These are phyloP conservation scores for Solanum phureja DNA, from an alignment of 257 asterid genomes.

Conservation along the genomic window DNA sequence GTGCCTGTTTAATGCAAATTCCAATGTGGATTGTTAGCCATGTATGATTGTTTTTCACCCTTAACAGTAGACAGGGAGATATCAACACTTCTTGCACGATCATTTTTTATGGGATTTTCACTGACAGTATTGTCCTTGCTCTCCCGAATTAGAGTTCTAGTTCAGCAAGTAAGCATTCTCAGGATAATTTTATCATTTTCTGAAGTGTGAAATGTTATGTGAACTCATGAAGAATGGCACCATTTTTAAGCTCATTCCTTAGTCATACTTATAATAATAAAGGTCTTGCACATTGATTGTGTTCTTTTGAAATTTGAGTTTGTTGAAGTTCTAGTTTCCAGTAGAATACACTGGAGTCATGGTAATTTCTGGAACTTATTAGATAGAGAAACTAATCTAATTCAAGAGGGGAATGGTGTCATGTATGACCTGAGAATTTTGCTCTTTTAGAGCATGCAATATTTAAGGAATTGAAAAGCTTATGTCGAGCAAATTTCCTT, in stretches of 20 bases:
- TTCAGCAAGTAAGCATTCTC: constrained; percentile 64
- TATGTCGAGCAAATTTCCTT: not conserved
- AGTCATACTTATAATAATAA: not conserved
- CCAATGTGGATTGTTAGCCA: not conserved
- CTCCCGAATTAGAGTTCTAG: constrained; percentile 74
- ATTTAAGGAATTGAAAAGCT: not conserved
- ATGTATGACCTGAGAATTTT: not conserved
- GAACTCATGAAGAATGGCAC: not conserved
- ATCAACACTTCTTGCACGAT: constrained; percentile 76
- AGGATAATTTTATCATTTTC: not conserved
- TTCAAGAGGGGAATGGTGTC: not conserved
- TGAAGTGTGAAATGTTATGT: not conserved
- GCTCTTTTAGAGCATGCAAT: not conserved
- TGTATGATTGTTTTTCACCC: constrained; percentile 6
- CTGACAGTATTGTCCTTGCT: constrained; percentile 67
- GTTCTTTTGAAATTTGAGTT: not conserved
- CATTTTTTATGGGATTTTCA: constrained; percentile 85
- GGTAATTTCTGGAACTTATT: not conserved
- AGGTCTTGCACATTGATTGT: not conserved
- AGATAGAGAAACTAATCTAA: not conserved
- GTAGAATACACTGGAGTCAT: not conserved
- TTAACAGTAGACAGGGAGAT: constrained; percentile 58
- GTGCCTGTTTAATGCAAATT: not conserved
- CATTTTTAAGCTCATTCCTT: not conserved
- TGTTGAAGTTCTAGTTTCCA: not conserved